Base-by-base conservation (phyloP, 495 filamentous ascomycete species). In the Xylaria scruposa region DNA sequence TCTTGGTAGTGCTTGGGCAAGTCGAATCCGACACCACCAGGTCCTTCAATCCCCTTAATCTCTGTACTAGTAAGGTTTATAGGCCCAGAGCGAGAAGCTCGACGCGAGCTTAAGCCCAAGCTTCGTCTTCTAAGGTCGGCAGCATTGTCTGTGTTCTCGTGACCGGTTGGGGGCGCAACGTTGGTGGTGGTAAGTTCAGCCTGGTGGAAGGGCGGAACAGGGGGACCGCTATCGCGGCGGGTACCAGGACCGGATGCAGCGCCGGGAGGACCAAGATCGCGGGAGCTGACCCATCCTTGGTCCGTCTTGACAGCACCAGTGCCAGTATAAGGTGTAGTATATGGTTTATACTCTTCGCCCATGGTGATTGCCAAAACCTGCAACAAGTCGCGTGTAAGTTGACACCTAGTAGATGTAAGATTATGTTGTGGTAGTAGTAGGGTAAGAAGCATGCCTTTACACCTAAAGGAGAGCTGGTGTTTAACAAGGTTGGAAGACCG, bases 231-330 rank as follows among this genome's bases (percentile, higher is more conserved):
- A 15, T 51, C 42, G 40, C 49, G 70, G 17, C 70, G 70, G 12
- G 4, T 21, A 17, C 26, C 83, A 78, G 1, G 90, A 88, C 77
- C 90, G 3, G 70, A 72, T 8, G 70, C 49, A 21, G 70, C 47
- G 15, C 70, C 61, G n/a, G 68, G 33, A 21, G 70, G 31, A 24
- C 70, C 70, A 13, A 61, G 29, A 31, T 72, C 64, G 15, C 70
- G 63, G 29, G 58, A 68, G 33, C 58, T 72, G 44, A 72, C 36
- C 70, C 70, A 72, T 54, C 63, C 70, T 54, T 63, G 47, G 4
- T 72, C 70, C n/a, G 63, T 72, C 61, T 63, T 70, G 62, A 73
- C n/a, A 17, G 70, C 66, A 6, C 74, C 74, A 26, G 63, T 38
- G 13, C 76, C 72, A 15, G 72, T 78, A 73, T 78, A 76, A 15